These are phyloP conservation scores for Phtheirospermum japonicum DNA, from an alignment of 257 asterid species.

Conservation along the genomic window DNA sequence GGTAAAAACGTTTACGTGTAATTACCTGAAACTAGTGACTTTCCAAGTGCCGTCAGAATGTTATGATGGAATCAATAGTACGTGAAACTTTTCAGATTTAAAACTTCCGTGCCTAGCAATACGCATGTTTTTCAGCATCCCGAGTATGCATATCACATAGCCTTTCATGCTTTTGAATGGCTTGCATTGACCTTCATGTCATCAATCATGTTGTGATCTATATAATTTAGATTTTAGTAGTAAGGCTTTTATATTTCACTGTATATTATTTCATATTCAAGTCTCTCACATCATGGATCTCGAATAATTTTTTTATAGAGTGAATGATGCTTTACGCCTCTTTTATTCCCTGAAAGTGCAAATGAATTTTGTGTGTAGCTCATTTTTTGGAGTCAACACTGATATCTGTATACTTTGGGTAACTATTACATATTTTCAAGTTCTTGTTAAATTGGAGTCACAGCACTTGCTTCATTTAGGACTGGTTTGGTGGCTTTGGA, in stretches of 20 bases:
- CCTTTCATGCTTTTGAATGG: not conserved
- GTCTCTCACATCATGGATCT: slow-evolving; percentile 2
- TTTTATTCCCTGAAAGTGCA: not conserved
- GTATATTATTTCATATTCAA: not conserved
- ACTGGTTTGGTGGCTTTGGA: slow-evolving; percentile 30
- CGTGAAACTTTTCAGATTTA: not conserved
- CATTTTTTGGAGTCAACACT: not conserved
- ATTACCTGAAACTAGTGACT: not conserved
- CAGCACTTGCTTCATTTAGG: slow-evolving; percentile 1
- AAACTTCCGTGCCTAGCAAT: slow-evolving; percentile 2
- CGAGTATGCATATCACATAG: not conserved
- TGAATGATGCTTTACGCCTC: not conserved
- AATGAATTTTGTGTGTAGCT: not conserved
- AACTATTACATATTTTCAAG: slow-evolving; percentile 12
- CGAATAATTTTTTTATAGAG: not conserved
- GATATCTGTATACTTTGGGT: slow-evolving; percentile 7
- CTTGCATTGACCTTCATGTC: not conserved
- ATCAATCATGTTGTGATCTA: not conserved
- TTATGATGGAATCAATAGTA: slow-evolving; percentile 7
- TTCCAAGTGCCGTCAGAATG: slow-evolving; percentile 7
- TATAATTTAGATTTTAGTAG: not conserved
- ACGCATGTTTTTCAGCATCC: slow-evolving; percentile 18
- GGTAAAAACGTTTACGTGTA: not conserved
- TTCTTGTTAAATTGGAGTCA: slow-evolving; percentile 18
- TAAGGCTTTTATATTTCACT: not conserved